Base-by-base conservation (phyloP, 2,329 filamentous ascomycete species). In the Stagonosporopsis chrysanthemi region DNA sequence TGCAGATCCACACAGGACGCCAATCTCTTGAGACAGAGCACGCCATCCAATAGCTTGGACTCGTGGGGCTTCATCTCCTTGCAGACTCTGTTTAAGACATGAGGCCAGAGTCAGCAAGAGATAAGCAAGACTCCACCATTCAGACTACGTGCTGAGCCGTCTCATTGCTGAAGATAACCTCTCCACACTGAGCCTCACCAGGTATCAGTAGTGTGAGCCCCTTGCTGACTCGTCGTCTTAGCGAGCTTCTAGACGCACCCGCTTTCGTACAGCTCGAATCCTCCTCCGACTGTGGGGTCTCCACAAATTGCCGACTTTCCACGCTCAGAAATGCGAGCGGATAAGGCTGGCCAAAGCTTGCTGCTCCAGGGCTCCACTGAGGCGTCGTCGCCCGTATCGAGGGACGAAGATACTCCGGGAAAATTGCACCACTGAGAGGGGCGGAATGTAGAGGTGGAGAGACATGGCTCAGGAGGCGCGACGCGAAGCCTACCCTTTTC, bases 241-340 rank as follows among this genome's bases (percentile, higher is more conserved):
- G 61, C 60, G 56, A 55, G 58, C 64, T 64, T 67, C 66, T 69
- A 69, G 66, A 63, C 54, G 45, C 45, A 55, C 54, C 58, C 61
- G 40, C 46, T 57, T 58, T 53, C 33, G 55, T 41, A 52, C 54
- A 57, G 54, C 38, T 31, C 28, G 39, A 61, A 63, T 54, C 61
- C 45, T 50, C 50, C 49, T 52, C 52, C 43, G 51, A 55, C 52
- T 66, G 61, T 62, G 63, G 63, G 63, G 63, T 63, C 63, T 66
- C 63, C 63, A 57, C 63, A 64, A 33, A 33, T 51, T 49, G 47
- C 23, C 49, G 35, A 52, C 53, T 49, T 51, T 31, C 45, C 42
- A 48, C 28, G 43, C 57, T 53, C 26, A 45, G 58, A 58, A 59
- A 50, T 52, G 47, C 23, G 45, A 52, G 54, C 56, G 55, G 50